Evolutionary conservation across 768 basidiomycete species (phyloP).

Genomic region (Thelephora aurantiotincta): DNA sequence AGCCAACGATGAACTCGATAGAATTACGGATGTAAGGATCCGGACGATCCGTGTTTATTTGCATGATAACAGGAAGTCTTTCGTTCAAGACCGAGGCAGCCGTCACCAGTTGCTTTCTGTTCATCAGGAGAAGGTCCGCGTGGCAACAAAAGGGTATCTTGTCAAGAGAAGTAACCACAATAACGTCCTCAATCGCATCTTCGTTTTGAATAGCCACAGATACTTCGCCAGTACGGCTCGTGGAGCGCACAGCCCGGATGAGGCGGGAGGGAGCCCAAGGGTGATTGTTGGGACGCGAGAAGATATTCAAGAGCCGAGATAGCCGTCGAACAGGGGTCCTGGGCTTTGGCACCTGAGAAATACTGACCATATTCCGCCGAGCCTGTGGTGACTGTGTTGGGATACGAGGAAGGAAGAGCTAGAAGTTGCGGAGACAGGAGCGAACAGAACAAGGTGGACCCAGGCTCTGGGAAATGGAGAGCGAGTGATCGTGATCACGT

Average conservation of each 20-base stretch:
- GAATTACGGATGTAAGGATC: conserved; percentile 33
- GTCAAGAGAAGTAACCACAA: conserved; percentile 49
- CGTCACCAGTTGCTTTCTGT: conserved; percentile 32
- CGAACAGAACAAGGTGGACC: no score
- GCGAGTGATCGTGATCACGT: no score
- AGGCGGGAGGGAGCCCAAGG: not conserved
- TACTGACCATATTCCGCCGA: not conserved
- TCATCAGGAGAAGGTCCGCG: conserved; percentile 56
- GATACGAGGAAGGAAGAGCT: no score
- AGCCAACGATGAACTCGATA: conserved; percentile 50
- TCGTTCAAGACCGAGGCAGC: conserved; percentile 44
- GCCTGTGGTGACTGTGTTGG: no score
- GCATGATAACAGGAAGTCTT: conserved; percentile 35
- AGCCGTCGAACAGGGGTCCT: not conserved
- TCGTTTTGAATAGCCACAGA: conserved; percentile 46
- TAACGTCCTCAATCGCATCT: conserved; percentile 33
- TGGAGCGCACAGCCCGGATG: not conserved
- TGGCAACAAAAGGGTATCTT: conserved; percentile 59
- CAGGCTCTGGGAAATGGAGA: no score
- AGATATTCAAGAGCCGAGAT: not conserved
- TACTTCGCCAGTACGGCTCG: not conserved
- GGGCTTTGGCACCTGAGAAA: not conserved
- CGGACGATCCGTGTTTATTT: conserved; percentile 29
- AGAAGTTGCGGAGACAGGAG: no score
- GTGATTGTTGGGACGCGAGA: not conserved